A percentile compares a stretch with the other conserved stretches of the same genome.
These are phyloP conservation scores for Delitschia confertaspora DNA, from an alignment of 495 filamentous ascomycete species.

Conservation along the genomic window DNA sequence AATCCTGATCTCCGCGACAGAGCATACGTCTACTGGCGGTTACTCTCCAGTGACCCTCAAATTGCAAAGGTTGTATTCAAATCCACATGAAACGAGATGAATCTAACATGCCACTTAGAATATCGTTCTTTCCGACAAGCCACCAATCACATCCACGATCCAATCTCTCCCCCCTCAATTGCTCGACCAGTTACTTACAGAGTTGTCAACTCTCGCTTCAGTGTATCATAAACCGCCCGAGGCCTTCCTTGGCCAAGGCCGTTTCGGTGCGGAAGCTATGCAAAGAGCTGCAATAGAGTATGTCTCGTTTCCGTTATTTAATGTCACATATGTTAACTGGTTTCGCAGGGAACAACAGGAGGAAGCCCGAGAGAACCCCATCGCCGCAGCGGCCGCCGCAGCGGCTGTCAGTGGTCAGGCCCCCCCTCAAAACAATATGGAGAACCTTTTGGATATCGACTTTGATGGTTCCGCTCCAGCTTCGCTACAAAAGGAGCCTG, in stretches of 20 bases:
- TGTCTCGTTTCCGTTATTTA: slow-evolving; percentile 26
- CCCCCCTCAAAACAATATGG: slow-evolving; percentile 63
- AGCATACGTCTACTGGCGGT: slow-evolving; percentile 96
- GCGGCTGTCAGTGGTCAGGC: slow-evolving; percentile 48
- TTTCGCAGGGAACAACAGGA: slow-evolving; percentile 64
- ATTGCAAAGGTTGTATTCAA: slow-evolving; percentile 58
- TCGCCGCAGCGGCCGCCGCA: slow-evolving; percentile 71
- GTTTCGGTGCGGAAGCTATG: slow-evolving; percentile 88
- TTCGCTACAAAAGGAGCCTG: slow-evolving; percentile 65
- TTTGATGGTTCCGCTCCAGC: slow-evolving; percentile 93
- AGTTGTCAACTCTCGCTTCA: slow-evolving; percentile 92
- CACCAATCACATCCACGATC: slow-evolving; percentile 88
- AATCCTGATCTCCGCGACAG: slow-evolving; percentile 95
- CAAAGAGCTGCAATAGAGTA: slow-evolving; percentile 90
- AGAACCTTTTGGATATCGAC: slow-evolving; percentile 96
- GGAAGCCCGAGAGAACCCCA: slow-evolving; percentile 85
- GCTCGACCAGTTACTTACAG: slow-evolving; percentile 75
- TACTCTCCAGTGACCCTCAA: slow-evolving; percentile 85
- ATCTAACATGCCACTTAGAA: slow-evolving; percentile 42
- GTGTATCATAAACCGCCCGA: slow-evolving; percentile 99
- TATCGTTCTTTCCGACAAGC: slow-evolving; percentile 88
- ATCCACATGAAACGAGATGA: not conserved
- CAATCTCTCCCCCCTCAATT: slow-evolving; percentile 72
- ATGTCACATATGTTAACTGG: slow-evolving; percentile 9
- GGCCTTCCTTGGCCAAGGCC: slow-evolving; percentile 90